A percentile compares a stretch with the other conserved stretches of the same genome.
Conservation (phyloP, 345 rosid species). For the Triadica sebifera region DNA sequence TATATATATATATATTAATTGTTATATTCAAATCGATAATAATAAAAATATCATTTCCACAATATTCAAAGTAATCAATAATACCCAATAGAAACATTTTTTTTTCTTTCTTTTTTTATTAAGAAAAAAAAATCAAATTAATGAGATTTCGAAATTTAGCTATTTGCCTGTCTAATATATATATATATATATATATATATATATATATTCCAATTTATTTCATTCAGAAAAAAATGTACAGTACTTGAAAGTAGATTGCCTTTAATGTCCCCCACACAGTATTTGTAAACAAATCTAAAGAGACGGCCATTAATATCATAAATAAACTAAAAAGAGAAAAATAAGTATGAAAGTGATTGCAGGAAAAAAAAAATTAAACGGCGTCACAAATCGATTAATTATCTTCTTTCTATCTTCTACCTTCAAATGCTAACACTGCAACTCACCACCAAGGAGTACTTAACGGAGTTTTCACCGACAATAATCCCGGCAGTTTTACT, state of each 20-base stretch:
- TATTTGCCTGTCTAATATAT: too few relatives aligned
- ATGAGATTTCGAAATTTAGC: neutral
- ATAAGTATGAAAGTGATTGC: neutral
- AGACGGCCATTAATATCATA: conserved; percentile 11
- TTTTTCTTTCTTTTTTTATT: too few relatives aligned
- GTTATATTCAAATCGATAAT: too few relatives aligned
- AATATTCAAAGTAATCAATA: neutral
- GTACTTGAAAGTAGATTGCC: neutral
- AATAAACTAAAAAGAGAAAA: neutral
- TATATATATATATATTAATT: too few relatives aligned
- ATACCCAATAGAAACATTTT: too few relatives aligned
- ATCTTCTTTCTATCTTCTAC: neutral
- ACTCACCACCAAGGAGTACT: conserved; percentile 48
- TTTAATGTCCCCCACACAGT: neutral
- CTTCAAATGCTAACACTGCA: conserved; percentile 72
- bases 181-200: too few relatives aligned
- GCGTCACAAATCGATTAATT: neutral
- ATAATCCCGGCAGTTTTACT: conserved; percentile 42
- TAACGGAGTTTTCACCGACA: conserved; percentile 62
- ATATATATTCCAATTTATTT: neutral
- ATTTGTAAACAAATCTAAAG: neutral
- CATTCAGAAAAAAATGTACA: neutral
- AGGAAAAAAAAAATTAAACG: neutral
- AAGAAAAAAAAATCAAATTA: neutral
- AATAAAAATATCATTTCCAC: too few relatives aligned